These are phyloP conservation scores for Quercus ilex DNA, from an alignment of 306 rosid genomes.

Conservation along the genomic window DNA sequence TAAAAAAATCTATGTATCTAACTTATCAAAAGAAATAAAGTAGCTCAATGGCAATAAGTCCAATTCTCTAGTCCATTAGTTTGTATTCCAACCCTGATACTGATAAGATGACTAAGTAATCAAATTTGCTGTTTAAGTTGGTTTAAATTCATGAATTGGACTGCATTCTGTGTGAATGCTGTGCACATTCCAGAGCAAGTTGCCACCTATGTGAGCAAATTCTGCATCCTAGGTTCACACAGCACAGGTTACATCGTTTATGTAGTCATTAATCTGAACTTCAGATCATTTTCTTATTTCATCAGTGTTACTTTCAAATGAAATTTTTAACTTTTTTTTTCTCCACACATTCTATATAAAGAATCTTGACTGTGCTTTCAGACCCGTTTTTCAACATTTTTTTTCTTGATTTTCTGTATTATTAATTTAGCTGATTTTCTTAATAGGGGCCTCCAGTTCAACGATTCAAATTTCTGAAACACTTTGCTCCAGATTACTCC, in stretches of 20 bases:
- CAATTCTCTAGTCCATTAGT: neutral
- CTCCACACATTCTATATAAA: neutral
- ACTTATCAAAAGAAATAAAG: neutral
- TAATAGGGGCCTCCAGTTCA: conserved; percentile 63
- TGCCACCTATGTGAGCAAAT: neutral
- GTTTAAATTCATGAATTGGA: neutral
- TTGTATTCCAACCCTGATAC: neutral
- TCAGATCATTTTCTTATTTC: neutral
- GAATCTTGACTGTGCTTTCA: neutral
- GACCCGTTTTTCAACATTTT: neutral
- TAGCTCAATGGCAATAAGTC: neutral
- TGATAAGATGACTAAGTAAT: neutral
- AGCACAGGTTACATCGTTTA: neutral
- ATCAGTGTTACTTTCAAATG: neutral
- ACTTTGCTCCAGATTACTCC: conserved; percentile 66
- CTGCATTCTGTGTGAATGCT: neutral
- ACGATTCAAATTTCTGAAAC: conserved; percentile 65
- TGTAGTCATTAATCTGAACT: neutral
- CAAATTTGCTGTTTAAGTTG: neutral
- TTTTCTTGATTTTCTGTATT: conserved; percentile 8
- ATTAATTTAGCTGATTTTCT: conserved; percentile 15
- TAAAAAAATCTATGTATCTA: neutral
- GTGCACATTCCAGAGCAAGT: neutral
- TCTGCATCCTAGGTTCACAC: neutral
- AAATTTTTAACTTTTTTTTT: neutral